Base-by-base conservation (phyloP, 805 yeast genomes). In the Candida awuae region DNA sequence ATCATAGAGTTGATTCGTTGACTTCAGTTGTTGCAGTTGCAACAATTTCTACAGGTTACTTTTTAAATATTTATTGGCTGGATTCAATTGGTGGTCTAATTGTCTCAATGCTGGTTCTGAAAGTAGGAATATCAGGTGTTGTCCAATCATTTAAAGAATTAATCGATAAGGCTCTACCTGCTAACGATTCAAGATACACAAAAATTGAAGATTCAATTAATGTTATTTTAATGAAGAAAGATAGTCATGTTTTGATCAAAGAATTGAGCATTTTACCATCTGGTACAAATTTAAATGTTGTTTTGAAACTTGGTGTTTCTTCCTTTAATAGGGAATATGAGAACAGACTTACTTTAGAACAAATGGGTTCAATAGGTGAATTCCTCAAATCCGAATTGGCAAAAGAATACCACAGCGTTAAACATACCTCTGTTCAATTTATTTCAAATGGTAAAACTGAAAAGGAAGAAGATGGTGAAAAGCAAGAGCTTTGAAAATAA, bases 11-110 rank as follows among this genome's bases (percentile, higher is more conserved):
- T 9, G 98, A 92, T 56, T 82, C 95, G 1, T 59, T 92, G 50
- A 94, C 97, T 1, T 85, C 97, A 0, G 68, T 82, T 17, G 97
- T 90, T 7, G 97, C 97, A 0, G 70, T 90, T 16, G 72, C 78
- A 4, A 87, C 97, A 1, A 92, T 92, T 37, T 73, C 94, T 0
- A 79, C 88, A 2, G 94, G 96, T 25, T 80, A 83, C 49, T 66
- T 85, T 43, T 73, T 87, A 45, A 73, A 79, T 46, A 72, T 85
- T 29, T 78, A 77, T 32, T 86, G 96, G 79, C 63, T 92, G 39
- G 98, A 92, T 58, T 84, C 97, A 2, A 71, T 86, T 40, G 98
- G 97, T 45, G 98, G 97, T 0, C 58, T 88, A 22, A 55, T 85
- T 4, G 97, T 92, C 8, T 86, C 97, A 0, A 69, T 71, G 2